These are phyloP conservation scores for Pythium volutum DNA, from an alignment of 352 stramenopile species.

Conservation along the genomic window DNA sequence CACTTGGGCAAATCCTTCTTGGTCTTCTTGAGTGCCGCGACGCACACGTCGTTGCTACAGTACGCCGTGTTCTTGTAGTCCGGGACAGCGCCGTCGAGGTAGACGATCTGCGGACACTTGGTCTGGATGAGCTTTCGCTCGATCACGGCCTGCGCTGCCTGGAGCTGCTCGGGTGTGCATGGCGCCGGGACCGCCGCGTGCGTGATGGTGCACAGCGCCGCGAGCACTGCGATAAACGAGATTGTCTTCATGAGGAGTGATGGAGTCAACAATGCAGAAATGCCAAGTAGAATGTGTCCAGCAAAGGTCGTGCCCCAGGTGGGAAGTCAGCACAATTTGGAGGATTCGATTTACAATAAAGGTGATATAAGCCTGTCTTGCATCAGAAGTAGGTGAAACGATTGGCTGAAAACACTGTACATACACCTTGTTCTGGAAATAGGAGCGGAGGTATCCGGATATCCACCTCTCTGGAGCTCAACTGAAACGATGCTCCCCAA, in stretches of 20 bases:
- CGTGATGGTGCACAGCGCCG: neutral
- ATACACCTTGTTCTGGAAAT: too few relatives aligned
- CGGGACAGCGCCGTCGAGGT: slow-evolving; percentile 3
- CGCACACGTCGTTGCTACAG: slow-evolving; percentile 5
- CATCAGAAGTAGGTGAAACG: too few relatives aligned
- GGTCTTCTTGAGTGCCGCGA: slow-evolving; percentile 8
- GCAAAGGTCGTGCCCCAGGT: too few relatives aligned
- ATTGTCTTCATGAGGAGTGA: neutral
- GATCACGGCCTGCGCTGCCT: slow-evolving; percentile 3
- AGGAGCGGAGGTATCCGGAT: too few relatives aligned
- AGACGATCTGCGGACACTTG: neutral
- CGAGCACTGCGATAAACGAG: neutral
- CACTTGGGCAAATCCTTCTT: slow-evolving; percentile 16
- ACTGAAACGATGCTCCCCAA: too few relatives aligned
- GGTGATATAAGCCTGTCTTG: too few relatives aligned
- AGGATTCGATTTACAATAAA: too few relatives aligned
- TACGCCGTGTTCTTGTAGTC: slow-evolving; percentile 10
- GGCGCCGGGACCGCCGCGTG: neutral
- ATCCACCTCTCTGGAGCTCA: too few relatives aligned
- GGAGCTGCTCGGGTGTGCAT: slow-evolving; percentile 8
- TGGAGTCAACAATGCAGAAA: too few relatives aligned
- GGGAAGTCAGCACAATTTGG: too few relatives aligned
- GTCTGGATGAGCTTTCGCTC: slow-evolving; percentile 4
- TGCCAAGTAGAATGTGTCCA: too few relatives aligned
- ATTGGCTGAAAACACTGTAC: too few relatives aligned